Evolutionary conservation across 2,329 filamentous ascomycete genomes (phyloP), one percentile per base, ranked within the genome.

Genomic region (Torrubiella hemipterigena): DNA sequence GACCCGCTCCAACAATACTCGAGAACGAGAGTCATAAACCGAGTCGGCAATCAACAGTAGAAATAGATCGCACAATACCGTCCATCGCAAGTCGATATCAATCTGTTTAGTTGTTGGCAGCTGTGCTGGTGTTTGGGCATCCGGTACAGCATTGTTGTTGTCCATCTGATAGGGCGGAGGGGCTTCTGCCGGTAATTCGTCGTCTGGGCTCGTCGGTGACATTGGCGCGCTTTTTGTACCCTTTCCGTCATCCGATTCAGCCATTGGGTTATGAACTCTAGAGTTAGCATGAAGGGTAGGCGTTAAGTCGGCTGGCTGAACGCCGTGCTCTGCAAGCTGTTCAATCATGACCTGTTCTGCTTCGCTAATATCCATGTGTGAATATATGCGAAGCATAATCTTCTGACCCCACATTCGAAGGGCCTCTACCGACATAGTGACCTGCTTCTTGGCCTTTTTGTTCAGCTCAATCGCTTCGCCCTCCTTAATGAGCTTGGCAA

Each of bases 281-380:
- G 91, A 75, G 54, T 96, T 98, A 39, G 84, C 77, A 78, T 93
- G 93, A 27, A 98, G 65, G 1, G 83, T 73, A 1, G 83, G 80
- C 0, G 85, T 87, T 35, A 98, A 63, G 52, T 98, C 91, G 27
- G 66, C 63, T 1, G 91, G 80, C 38, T 85, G 67, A 6, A 98
- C 86, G 5, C 89, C 91, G 56, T 98, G 91, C 35, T 91, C 82
- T 10, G 83, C 80, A 36, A 98, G 66, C 55, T 98, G 91, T 59
- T 98, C 91, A 43, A 98, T 95, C 91, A 98, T 98, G 53, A 98
- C 67, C 61, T 98, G 91, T 56, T 98, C 91, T 11, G 73, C 78
- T 15, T 79, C 65, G 48, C 78, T 86, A 47, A 98, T 93, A 37
- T 98, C 91, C 91, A 98, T 98, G 56, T 98, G 91, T 10, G 75